A percentile compares a stretch with the other conserved stretches of the same genome.
These are phyloP conservation scores for Neostapfia colusana DNA, from an alignment of 176 grass and related monocot genomes.

Conservation along the genomic window DNA sequence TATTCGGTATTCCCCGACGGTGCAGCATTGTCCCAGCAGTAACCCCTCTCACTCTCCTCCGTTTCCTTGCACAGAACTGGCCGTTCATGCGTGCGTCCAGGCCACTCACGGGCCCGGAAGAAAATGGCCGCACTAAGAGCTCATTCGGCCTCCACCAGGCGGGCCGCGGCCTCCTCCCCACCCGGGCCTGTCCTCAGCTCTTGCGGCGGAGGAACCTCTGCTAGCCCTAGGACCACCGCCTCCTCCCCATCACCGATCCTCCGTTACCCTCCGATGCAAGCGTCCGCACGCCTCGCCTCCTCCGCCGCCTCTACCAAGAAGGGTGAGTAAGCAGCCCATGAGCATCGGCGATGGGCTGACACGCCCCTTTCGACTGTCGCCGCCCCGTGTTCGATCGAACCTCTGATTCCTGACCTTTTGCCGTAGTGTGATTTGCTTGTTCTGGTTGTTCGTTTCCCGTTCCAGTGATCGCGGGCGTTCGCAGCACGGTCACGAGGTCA, in stretches of 20 bases:
- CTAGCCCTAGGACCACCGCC: slow-evolving; percentile 21
- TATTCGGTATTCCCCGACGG: no score
- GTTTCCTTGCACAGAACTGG: no score
- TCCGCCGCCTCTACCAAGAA: slow-evolving; percentile 45
- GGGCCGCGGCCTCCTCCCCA: not conserved
- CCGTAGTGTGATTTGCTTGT: no score
- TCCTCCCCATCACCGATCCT: not conserved
- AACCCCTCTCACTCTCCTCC: no score
- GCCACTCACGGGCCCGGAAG: not conserved
- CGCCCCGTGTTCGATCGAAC: not conserved
- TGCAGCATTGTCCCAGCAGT: no score
- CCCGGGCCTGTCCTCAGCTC: not conserved
- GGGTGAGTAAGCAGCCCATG: slow-evolving; percentile 38
- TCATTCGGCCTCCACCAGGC: not conserved
- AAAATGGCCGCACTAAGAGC: not conserved
- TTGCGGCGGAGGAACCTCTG: not conserved
- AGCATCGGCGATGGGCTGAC: not conserved
- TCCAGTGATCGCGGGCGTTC: slow-evolving; percentile 50
- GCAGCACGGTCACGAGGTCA: slow-evolving; percentile 33
- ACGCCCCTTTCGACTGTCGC: not conserved
- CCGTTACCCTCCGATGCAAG: slow-evolving; percentile 54
- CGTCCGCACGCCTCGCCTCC: slow-evolving; percentile 49
- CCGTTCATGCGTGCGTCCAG: no score
- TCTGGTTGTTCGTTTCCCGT: not conserved
- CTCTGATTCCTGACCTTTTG: no score